Evolutionary conservation across 139 green algal species (phyloP), one percentile per base, ranked within the genome.

Genomic region (Asterochloris erici): DNA sequence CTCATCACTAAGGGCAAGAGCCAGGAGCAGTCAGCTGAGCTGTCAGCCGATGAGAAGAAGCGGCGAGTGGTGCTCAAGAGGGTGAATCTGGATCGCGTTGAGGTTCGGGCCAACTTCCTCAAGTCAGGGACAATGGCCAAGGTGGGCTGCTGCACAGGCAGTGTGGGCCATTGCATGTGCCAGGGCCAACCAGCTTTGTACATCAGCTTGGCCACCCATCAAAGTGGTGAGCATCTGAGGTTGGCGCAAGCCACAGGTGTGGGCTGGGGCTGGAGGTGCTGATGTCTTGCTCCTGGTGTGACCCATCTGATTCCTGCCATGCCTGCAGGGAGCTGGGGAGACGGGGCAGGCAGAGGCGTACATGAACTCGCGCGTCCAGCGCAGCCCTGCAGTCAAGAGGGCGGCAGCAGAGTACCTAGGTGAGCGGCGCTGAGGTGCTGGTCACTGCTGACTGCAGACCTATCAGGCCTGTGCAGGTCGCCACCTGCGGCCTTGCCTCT

Each of bases 1-100:
- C 26, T 91, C 66, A 62, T 79, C 60, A 82, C 79, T 70, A 82
- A 90, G 74, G 73, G 81, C 12, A 75, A 77, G n/a, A 62, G 87
- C 61, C 86, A 80, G 12, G 79, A 77, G 4, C 79, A 86, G 63
- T 82, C 81, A 17, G 54, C 73, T 21, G 78, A 91, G 71, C 87
- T 98, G 66, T 94, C 88, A 0, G 21, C 80, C 10, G 92, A 95
- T 83, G 90, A 97, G 88, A 98, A 98, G 88, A 91, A 91, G 83
- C 87, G 91, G 61, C 88, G 95, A 13, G 94, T 98, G 68, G 94
- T 98, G 76, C 87, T 98, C 21, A 98, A 98, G 85, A 88, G 92
- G 16, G 91, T 96, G n/a, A 97, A 98, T 85, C 79, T 92, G 64
- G 94, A 98, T 81, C 71, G 75, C 12, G 74, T 84, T 19, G 92